phyloP scores from a whole-genome alignment of 2,329 filamentous ascomycete species.

The Aureobasidium mangrovei region DNA sequence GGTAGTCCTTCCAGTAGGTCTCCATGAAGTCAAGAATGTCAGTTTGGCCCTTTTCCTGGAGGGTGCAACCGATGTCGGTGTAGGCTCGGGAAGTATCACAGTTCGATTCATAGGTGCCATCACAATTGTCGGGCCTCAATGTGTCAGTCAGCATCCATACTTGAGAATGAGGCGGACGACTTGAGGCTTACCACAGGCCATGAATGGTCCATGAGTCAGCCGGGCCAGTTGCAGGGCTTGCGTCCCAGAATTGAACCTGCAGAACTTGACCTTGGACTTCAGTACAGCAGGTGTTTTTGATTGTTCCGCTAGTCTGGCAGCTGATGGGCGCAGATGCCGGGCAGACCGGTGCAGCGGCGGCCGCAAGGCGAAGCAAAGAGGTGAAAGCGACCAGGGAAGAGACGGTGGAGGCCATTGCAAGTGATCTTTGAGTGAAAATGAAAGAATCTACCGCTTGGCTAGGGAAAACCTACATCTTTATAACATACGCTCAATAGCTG shows the following conservation, averaged over 20 bases:
- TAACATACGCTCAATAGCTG: background rate
- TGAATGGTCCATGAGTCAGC: slow-evolving; percentile 21
- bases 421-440: no score
- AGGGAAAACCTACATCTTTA: background rate
- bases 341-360: background rate
- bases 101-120: slow-evolving; percentile 19
- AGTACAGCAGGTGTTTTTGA: slow-evolving; percentile 61
- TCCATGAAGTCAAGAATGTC: slow-evolving; percentile 20
- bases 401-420: background rate
- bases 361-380: background rate
- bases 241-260: slow-evolving; percentile 23
- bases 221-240: slow-evolving; percentile 20
- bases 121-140: slow-evolving; percentile 19
- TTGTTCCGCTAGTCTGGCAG: slow-evolving; percentile 20
- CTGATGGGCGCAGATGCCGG: slow-evolving; percentile 4
- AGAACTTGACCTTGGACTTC: slow-evolving; percentile 48
- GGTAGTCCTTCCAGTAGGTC: slow-evolving; percentile 21
- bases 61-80: slow-evolving; percentile 19
- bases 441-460: no score
- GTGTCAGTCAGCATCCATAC: background rate
- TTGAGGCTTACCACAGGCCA: slow-evolving; percentile 17
- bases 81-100: slow-evolving; percentile 18
- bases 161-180: background rate
- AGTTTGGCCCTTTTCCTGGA: slow-evolving; percentile 16
- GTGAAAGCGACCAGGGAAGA: background rate